phyloP scores from a whole-genome alignment of 345 rosid species.

The Kernera saxatilis region DNA sequence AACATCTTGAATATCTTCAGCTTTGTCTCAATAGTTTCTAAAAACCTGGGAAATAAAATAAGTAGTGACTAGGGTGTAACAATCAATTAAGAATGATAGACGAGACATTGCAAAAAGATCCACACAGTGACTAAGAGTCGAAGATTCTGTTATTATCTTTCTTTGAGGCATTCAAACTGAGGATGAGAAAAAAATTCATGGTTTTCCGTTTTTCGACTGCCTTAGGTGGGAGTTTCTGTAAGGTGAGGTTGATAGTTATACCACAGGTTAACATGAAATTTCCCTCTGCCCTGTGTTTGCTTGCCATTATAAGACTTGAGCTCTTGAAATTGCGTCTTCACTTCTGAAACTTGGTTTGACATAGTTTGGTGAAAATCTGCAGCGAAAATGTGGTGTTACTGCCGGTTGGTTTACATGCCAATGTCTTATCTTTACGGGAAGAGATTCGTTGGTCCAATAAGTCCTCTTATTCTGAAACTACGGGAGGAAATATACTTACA shows the following conservation, averaged over 20 bases:
- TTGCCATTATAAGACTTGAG: neutral
- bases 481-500: constrained; percentile 50
- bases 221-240: neutral
- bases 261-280: neutral
- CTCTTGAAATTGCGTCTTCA: neutral
- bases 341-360: neutral
- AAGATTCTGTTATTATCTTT: neutral
- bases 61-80: neutral
- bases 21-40: neutral
- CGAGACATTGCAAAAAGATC: neutral
- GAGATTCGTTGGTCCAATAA: constrained; percentile 54
- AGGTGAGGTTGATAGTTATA: neutral
- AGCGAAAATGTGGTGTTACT: constrained; percentile 64
- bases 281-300: neutral
- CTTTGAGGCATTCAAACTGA: neutral
- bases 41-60: neutral
- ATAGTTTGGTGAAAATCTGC: constrained; percentile 1
- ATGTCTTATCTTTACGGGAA: constrained; percentile 66
- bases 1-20: neutral
- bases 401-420: constrained; percentile 64
- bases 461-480: constrained; percentile 42
- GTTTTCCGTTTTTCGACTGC: neutral
- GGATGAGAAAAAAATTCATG: neutral
- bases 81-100: neutral
- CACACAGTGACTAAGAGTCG: neutral